Conservation (phyloP, 768 basidiomycete genomes). For the Erythrobasidium yunnanense region DNA sequence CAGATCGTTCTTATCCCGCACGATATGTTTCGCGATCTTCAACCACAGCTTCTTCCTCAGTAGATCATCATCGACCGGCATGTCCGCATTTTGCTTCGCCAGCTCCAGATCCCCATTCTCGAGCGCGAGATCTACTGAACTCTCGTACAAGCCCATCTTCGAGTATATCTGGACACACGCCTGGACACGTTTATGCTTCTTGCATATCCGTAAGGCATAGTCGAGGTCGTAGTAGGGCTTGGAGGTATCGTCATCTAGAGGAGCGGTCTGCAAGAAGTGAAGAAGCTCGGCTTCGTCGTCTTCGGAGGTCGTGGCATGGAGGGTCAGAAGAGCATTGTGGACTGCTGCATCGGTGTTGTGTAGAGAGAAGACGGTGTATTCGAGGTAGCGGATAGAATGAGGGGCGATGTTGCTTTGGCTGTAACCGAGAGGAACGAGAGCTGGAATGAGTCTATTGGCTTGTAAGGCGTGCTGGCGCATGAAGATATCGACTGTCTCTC, state of each 20-base stretch:
- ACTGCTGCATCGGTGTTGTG: slow-evolving; percentile 70
- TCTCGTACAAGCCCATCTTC: slow-evolving; percentile 94
- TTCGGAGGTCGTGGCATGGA: slow-evolving; percentile 54
- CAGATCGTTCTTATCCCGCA: slow-evolving; percentile 95
- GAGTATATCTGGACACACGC: slow-evolving; percentile 94
- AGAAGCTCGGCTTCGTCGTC: slow-evolving; percentile 39
- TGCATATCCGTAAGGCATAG: slow-evolving; percentile 87
- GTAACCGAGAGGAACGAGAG: slow-evolving; percentile 57
- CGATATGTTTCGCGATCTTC: slow-evolving; percentile 96
- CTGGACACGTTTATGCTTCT: slow-evolving; percentile 63
- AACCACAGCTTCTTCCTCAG: slow-evolving; percentile 91
- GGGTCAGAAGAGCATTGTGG: slow-evolving; percentile 85
- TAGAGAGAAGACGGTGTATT: slow-evolving; percentile 69
- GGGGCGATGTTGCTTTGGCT: neutral
- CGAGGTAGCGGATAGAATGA: slow-evolving; percentile 81
- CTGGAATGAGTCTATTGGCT: slow-evolving; percentile 74
- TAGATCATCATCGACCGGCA: slow-evolving; percentile 68
- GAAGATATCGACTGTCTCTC: slow-evolving; percentile 87
- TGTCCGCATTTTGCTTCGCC: slow-evolving; percentile 88
- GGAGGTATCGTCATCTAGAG: slow-evolving; percentile 66
- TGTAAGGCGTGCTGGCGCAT: slow-evolving; percentile 68
- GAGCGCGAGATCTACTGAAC: slow-evolving; percentile 85
- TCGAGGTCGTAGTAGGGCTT: slow-evolving; percentile 93
- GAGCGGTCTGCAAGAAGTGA: slow-evolving; percentile 70
- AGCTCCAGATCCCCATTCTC: slow-evolving; percentile 89